Percentiles rank a stretch among this genome's conserved stretches.
phyloP scores from a whole-genome alignment of 306 rosid genomes.

The Trifolium fragiferum region DNA sequence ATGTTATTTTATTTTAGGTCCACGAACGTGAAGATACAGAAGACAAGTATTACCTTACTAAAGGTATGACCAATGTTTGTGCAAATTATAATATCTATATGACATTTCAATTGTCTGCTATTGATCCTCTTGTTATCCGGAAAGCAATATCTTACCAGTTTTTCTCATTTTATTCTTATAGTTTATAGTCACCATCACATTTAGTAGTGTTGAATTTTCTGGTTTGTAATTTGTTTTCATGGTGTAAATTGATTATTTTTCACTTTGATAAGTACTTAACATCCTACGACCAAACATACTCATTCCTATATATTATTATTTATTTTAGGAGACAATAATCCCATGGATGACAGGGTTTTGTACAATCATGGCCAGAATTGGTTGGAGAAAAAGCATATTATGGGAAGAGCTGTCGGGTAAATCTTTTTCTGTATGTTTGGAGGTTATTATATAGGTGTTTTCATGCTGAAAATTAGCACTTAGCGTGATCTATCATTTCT shows the following conservation, averaged over 20 bases:
- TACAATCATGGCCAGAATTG: slow-evolving; percentile 71
- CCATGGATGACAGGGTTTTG: slow-evolving; percentile 56
- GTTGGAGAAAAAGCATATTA: slow-evolving; percentile 68
- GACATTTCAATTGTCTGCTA: neutral
- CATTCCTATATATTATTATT: neutral
- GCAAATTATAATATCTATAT: slow-evolving; percentile 1
- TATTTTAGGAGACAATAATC: slow-evolving; percentile 72
- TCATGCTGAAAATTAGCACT: neutral
- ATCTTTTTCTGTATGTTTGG: neutral
- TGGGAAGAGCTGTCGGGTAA: slow-evolving; percentile 85
- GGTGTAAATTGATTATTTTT: slow-evolving; percentile 9
- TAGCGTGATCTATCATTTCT: neutral
- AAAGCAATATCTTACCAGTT: slow-evolving; percentile 8
- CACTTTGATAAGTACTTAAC: neutral
- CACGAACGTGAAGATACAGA: slow-evolving; percentile 59
- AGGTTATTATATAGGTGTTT: neutral
- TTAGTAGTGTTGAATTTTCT: neutral
- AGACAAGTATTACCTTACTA: slow-evolving; percentile 68
- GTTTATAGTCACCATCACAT: neutral
- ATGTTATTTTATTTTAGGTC: slow-evolving; percentile 54
- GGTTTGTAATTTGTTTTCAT: slow-evolving; percentile 18
- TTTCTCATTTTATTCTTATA: slow-evolving; percentile 5
- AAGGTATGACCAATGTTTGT: slow-evolving; percentile 58
- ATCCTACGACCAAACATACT: neutral
- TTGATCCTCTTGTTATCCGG: slow-evolving; percentile 8